Evolutionary conservation across 371 early-diverging fungal species (phyloP).

Genomic region (Phascolomyces articulosus): DNA sequence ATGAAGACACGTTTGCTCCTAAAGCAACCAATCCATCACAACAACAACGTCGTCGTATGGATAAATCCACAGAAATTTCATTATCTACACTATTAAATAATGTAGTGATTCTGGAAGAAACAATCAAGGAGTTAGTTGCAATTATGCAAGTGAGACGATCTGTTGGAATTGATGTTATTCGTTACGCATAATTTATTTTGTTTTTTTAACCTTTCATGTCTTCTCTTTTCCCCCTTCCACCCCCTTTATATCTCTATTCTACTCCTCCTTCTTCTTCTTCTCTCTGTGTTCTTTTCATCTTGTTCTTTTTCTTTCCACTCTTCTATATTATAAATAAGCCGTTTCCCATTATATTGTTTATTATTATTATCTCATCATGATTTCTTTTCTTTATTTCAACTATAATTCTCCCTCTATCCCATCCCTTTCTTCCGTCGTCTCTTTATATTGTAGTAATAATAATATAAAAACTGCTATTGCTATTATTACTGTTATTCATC

Average conservation of each 20-base stretch:
- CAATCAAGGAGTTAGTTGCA: slow-evolving; percentile 88
- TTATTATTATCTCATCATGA: no score
- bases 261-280: background rate
- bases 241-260: background rate
- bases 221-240: slow-evolving; percentile 1
- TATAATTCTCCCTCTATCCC: no score
- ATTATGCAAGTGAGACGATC: slow-evolving; percentile 81
- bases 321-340: no score
- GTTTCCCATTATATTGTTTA: no score
- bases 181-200: slow-evolving; percentile 26
- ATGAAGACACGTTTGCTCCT: slow-evolving; percentile 51
- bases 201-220: background rate
- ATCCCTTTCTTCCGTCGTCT: no score
- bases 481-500: no score
- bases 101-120: slow-evolving; percentile 90
- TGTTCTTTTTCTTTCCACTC: no score
- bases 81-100: slow-evolving; percentile 80
- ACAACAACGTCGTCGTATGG: slow-evolving; percentile 31
- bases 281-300: no score
- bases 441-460: no score
- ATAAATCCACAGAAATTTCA: slow-evolving; percentile 58
- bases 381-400: no score
- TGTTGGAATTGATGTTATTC: slow-evolving; percentile 75
- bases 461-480: no score
- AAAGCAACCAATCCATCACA: slow-evolving; percentile 41